phyloP scores from a whole-genome alignment of 371 early-diverging fungal genomes.

The Mucor saturninus region DNA sequence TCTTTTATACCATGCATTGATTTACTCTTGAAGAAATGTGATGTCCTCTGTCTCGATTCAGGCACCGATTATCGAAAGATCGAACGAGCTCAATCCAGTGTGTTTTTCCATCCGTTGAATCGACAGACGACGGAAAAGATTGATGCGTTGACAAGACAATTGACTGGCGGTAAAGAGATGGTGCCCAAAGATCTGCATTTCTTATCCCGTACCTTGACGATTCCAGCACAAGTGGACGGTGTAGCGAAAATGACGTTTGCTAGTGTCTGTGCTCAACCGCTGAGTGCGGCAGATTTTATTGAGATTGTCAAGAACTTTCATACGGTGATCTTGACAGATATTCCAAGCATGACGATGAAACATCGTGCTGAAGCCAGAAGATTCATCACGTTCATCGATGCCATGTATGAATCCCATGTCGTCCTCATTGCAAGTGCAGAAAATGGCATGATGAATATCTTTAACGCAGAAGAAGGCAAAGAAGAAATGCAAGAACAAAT shows the following conservation, averaged over 20 bases:
- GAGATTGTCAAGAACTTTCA: slow-evolving; percentile 75
- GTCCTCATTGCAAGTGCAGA: slow-evolving; percentile 78
- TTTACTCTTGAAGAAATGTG: slow-evolving; percentile 79
- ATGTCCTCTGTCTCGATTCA: slow-evolving; percentile 82
- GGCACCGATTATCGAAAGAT: slow-evolving; percentile 88
- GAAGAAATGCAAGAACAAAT: slow-evolving; percentile 42
- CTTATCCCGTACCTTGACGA: slow-evolving; percentile 70
- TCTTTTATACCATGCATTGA: slow-evolving; percentile 92
- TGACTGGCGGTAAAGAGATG: slow-evolving; percentile 41
- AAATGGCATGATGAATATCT: slow-evolving; percentile 67
- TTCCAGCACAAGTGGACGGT: slow-evolving; percentile 68
- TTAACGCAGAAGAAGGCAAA: slow-evolving; percentile 60
- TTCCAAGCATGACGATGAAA: slow-evolving; percentile 83
- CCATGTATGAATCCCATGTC: slow-evolving; percentile 80
- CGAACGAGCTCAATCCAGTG: slow-evolving; percentile 58
- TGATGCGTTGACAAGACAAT: slow-evolving; percentile 34
- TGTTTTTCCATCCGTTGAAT: slow-evolving; percentile 68
- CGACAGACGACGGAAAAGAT: slow-evolving; percentile 51
- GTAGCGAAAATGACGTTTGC: slow-evolving; percentile 81
- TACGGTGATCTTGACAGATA: slow-evolving; percentile 79
- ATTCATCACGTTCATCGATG: slow-evolving; percentile 94
- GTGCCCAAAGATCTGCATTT: slow-evolving; percentile 62
- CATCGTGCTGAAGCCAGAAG: slow-evolving; percentile 89
- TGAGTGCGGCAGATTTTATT: slow-evolving; percentile 91
- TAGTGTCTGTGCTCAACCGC: slow-evolving; percentile 82